These are phyloP conservation scores for Pistacia atlantica DNA, from an alignment of 345 rosid genomes.

Conservation along the genomic window DNA sequence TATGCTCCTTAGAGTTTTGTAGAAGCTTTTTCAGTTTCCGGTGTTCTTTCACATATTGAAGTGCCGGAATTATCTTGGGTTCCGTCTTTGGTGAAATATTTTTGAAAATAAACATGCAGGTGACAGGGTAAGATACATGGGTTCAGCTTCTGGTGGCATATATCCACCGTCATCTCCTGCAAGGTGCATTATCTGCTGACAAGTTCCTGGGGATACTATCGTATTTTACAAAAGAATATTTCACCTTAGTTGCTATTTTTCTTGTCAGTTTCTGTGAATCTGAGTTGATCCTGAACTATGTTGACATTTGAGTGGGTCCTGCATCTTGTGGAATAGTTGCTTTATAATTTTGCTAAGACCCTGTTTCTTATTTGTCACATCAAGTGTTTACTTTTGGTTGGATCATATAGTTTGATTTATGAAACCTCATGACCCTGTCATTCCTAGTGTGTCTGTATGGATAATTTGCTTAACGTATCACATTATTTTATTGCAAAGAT, in stretches of 20 bases:
- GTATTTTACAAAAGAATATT: not conserved
- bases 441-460: not conserved
- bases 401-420: not conserved
- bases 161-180: slow-evolving; percentile 48
- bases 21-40: not conserved
- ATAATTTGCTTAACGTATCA: not conserved
- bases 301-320: not conserved
- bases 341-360: not conserved
- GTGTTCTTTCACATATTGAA: slow-evolving; percentile 13
- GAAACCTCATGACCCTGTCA: not conserved
- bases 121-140: slow-evolving; percentile 68
- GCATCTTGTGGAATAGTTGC: not conserved
- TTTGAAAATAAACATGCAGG: slow-evolving; percentile 47
- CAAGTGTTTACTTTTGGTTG: not conserved
- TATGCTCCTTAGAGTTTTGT: slow-evolving; percentile 26
- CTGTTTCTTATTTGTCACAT: not conserved
- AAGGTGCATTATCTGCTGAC: slow-evolving; percentile 42
- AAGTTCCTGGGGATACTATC: not conserved
- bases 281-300: not conserved
- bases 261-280: not conserved
- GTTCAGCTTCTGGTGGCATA: slow-evolving; percentile 46
- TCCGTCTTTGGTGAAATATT: slow-evolving; percentile 24
- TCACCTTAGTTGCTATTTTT: not conserved
- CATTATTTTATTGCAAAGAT: not conserved
- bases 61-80: slow-evolving; percentile 14